Conservation (phyloP, 495 filamentous ascomycete species). For the Penicillium egyptiacum region DNA sequence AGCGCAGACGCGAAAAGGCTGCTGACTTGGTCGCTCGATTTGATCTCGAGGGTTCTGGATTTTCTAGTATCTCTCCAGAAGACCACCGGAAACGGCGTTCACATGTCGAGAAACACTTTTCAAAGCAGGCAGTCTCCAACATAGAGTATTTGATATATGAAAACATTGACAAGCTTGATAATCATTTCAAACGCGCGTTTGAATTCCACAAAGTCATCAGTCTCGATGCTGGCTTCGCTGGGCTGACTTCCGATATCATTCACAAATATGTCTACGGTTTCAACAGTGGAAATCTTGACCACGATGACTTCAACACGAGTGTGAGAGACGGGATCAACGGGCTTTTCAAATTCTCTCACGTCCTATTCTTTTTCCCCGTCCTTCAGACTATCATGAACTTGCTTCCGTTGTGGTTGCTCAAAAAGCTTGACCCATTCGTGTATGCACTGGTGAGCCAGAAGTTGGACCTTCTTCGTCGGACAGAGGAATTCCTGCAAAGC, state of each 20-base stretch:
- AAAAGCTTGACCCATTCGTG: constrained; percentile 12
- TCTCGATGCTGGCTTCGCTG: constrained; percentile 28
- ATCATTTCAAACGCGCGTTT: constrained; percentile 15
- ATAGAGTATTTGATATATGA: constrained; percentile 18
- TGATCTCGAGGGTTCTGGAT: constrained; percentile 15
- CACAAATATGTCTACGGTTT: constrained; percentile 28
- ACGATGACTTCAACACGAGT: constrained; percentile 24
- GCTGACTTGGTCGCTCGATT: constrained; percentile 17
- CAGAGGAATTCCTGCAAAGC: constrained; percentile 8
- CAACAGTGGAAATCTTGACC: constrained; percentile 26
- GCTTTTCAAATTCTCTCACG: constrained; percentile 17
- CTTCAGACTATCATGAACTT: constrained; percentile 16
- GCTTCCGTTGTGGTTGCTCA: constrained; percentile 16
- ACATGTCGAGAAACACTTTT: constrained; percentile 31
- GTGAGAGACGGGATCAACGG: constrained; percentile 28
- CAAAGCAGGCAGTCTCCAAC: constrained; percentile 22
- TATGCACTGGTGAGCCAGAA: constrained; percentile 19
- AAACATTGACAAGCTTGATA: constrained; percentile 18
- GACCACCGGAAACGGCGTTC: constrained; percentile 29
- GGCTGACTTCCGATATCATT: constrained; percentile 30
- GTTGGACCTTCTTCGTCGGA: constrained; percentile 7
- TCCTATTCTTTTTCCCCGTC: constrained; percentile 23
- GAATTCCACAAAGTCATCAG: constrained; percentile 16
- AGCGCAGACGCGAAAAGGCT: constrained; percentile 30
- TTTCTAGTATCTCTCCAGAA: constrained; percentile 25